These are phyloP conservation scores for Withania somnifera DNA, from an alignment of 305 asterid genomes.

Conservation along the genomic window DNA sequence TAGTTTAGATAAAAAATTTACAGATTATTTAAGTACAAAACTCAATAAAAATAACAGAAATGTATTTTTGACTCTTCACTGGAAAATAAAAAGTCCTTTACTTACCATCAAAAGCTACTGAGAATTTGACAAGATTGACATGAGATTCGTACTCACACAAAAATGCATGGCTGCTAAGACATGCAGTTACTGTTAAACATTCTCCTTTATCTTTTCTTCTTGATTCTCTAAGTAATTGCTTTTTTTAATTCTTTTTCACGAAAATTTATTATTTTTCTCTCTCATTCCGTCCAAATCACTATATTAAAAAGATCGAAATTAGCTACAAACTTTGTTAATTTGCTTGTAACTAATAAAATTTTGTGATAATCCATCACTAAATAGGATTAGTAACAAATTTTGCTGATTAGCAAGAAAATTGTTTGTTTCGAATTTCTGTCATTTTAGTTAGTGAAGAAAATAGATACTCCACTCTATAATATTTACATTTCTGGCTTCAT, in stretches of 20 bases:
- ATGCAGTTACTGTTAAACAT: not conserved
- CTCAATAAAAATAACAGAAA: too few relatives aligned
- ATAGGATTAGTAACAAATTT: not conserved
- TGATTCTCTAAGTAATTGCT: not conserved
- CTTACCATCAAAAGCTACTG: not conserved
- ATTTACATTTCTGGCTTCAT: not conserved
- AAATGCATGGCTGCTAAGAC: conserved; percentile 16
- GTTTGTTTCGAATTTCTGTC: too few relatives aligned
- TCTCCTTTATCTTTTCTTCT: conserved; percentile 1
- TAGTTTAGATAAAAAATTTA: too few relatives aligned
- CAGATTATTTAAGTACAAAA: too few relatives aligned
- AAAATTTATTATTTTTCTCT: not conserved
- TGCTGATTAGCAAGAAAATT: too few relatives aligned
- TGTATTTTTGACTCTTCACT: too few relatives aligned
- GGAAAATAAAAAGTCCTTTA: not conserved
- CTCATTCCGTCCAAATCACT: accelerated
- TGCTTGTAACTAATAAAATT: not conserved
- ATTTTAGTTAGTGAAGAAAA: not conserved
- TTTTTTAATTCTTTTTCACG: not conserved
- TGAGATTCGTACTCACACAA: conserved; percentile 1
- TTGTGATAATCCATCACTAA: too few relatives aligned
- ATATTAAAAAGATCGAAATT: not conserved
- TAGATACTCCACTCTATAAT: not conserved
- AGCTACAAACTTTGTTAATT: not conserved
- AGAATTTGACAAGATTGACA: not conserved